Percentiles rank a stretch among this genome's conserved stretches.
Conservation (phyloP, 2,329 filamentous ascomycete species). For the Phialemonium atrogriseum region DNA sequence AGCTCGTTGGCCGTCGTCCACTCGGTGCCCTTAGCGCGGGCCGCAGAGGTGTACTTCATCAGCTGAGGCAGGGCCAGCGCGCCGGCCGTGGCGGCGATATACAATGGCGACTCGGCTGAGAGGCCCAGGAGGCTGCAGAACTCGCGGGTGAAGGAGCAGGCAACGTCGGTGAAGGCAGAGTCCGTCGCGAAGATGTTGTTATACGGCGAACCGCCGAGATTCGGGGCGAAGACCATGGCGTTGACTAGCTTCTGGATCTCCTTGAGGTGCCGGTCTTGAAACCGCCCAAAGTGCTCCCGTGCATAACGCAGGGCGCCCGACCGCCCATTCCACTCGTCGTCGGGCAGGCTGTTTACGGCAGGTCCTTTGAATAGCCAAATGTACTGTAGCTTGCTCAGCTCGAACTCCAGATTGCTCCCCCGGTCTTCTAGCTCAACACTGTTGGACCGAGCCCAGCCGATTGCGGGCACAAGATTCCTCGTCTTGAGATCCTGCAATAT, state of each 20-base stretch:
- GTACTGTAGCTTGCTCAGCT: conserved; percentile 83
- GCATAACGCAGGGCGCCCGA: conserved; percentile 69
- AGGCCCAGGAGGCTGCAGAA: conserved; percentile 89
- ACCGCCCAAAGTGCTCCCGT: conserved; percentile 61
- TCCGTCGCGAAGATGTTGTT: conserved; percentile 60
- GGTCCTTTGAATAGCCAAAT: conserved; percentile 75
- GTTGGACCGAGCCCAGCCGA: conserved; percentile 74
- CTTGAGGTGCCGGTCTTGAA: conserved; percentile 63
- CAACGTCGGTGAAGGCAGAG: conserved; percentile 67
- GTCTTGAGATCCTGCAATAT: conserved; percentile 73
- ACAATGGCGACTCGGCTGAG: conserved; percentile 85
- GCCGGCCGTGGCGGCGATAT: conserved; percentile 85
- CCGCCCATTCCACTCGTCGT: conserved; percentile 45
- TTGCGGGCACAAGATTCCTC: conserved; percentile 72
- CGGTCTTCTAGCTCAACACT: conserved; percentile 64
- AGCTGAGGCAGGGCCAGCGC: conserved; percentile 84
- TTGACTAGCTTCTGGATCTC: conserved; percentile 78
- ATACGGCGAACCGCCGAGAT: conserved; percentile 73
- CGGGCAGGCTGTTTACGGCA: conserved; percentile 43
- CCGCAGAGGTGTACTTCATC: conserved; percentile 79
- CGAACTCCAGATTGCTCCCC: conserved; percentile 91
- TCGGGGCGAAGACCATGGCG: conserved; percentile 71
- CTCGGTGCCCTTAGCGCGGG: conserved; percentile 82
- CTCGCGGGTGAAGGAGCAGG: conserved; percentile 81
- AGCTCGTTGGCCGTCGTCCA: conserved; percentile 92